These are phyloP conservation scores for Colletotrichum abscissum DNA, from an alignment of 2,329 filamentous ascomycete genomes.

Conservation along the genomic window DNA sequence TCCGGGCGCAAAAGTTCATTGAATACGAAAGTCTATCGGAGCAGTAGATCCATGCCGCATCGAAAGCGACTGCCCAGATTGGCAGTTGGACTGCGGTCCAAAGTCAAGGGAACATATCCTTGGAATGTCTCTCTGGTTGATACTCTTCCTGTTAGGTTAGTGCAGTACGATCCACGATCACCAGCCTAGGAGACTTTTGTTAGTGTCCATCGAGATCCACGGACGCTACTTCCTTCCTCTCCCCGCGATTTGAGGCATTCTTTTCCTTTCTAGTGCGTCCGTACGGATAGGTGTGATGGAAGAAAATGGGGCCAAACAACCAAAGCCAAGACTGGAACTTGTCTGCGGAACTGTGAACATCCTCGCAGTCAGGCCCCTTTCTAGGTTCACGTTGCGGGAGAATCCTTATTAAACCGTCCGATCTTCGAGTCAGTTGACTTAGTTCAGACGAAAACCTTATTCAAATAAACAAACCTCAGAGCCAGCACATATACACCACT, in stretches of 20 bases:
- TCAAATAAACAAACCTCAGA: not conserved
- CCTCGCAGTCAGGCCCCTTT: not conserved
- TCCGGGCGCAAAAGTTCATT: not conserved
- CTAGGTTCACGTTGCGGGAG: not conserved
- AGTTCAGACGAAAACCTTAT: slow-evolving; percentile 14
- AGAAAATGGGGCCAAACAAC: not conserved
- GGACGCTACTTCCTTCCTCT: not conserved
- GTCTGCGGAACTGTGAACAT: not conserved
- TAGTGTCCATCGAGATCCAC: not conserved
- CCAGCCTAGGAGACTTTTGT: not conserved
- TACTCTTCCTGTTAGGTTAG: not conserved
- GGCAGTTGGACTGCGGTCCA: not conserved
- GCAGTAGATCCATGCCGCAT: not conserved
- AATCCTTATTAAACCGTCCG: not conserved
- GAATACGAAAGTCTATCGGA: not conserved
- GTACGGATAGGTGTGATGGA: not conserved
- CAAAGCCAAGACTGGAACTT: not conserved
- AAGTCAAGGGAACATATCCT: not conserved
- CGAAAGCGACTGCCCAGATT: not conserved
- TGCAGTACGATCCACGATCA: not conserved
- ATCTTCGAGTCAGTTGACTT: slow-evolving; percentile 30
- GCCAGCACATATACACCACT: not conserved
- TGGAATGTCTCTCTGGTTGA: not conserved
- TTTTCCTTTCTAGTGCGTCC: not conserved
- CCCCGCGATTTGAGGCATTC: not conserved